phyloP scores from a whole-genome alignment of 192 early-diverging fungal species.

The Coemansia sp. region DNA sequence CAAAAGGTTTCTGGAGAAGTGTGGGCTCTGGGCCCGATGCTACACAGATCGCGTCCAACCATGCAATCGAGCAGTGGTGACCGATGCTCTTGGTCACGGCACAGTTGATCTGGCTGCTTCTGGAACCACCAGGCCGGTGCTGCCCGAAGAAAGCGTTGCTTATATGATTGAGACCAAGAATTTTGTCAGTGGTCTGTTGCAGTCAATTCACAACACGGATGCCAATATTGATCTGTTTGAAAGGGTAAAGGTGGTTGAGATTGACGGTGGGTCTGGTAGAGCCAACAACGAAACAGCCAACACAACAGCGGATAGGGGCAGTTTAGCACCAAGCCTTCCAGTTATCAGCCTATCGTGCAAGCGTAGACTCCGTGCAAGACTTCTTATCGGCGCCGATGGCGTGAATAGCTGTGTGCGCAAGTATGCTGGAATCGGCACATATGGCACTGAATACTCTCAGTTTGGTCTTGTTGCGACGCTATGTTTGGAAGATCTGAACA shows the following conservation, averaged over 20 bases:
- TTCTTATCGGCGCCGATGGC: conserved; percentile 92
- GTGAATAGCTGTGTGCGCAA: conserved; percentile 80
- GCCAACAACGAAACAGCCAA: not conserved
- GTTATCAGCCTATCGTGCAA: conserved; percentile 67
- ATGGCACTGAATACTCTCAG: conserved; percentile 86
- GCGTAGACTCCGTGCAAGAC: conserved; percentile 62
- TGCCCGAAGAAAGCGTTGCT: conserved; percentile 58
- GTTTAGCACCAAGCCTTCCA: conserved; percentile 60
- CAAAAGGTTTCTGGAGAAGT: conserved; percentile 47
- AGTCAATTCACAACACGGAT: conserved; percentile 41
- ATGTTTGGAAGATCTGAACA: conserved; percentile 67
- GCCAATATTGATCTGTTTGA: conserved; percentile 66
- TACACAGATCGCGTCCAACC: conserved; percentile 60
- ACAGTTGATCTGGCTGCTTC: conserved; percentile 12
- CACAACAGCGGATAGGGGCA: not conserved
- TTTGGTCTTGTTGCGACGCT: conserved; percentile 79
- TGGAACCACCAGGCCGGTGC: not conserved
- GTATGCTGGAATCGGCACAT: conserved; percentile 76
- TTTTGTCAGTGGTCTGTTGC: conserved; percentile 70
- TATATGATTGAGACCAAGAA: conserved; percentile 88
- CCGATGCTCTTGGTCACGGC: conserved; percentile 35
- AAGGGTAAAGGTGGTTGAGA: conserved; percentile 63
- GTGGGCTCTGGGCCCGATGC: conserved; percentile 70
- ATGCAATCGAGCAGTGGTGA: conserved; percentile 56
- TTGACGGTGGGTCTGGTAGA: conserved; percentile 21